These are phyloP conservation scores for Bacterosira constricta DNA, from an alignment of 108 stramenopile species.

Conservation along the genomic window DNA sequence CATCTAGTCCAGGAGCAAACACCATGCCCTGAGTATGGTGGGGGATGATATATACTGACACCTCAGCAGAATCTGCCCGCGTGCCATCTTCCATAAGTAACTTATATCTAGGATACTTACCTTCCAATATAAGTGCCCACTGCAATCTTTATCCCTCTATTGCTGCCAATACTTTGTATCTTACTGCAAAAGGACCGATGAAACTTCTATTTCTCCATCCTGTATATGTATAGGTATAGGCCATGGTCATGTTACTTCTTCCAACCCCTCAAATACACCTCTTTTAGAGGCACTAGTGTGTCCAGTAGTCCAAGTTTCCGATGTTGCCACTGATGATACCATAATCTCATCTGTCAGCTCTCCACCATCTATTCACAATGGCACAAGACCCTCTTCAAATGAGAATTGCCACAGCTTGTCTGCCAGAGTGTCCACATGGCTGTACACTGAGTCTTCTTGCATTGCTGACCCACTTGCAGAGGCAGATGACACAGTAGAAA, in stretches of 20 bases:
- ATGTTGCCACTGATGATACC: background rate
- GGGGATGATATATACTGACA: background rate
- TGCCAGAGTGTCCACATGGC: too few relatives aligned
- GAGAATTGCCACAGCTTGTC: background rate
- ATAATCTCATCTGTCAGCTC: background rate
- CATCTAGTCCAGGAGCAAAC: background rate
- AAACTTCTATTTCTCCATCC: too few relatives aligned
- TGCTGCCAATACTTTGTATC: background rate
- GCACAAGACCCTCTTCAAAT: background rate
- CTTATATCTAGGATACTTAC: background rate
- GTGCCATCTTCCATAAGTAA: background rate
- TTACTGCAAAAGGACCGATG: background rate
- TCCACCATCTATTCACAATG: background rate
- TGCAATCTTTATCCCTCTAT: background rate
- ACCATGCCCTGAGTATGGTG: background rate
- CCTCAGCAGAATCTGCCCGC: background rate
- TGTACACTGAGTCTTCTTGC: too few relatives aligned
- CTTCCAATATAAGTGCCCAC: background rate
- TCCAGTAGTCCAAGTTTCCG: background rate
- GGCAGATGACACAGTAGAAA: too few relatives aligned
- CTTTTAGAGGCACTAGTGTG: background rate
- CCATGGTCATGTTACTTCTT: too few relatives aligned
- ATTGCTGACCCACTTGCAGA: too few relatives aligned
- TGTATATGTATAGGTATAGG: background rate
- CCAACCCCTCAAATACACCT: background rate